Evolutionary conservation across 768 basidiomycete species (phyloP).

Genomic region (Cyathus striatus): DNA sequence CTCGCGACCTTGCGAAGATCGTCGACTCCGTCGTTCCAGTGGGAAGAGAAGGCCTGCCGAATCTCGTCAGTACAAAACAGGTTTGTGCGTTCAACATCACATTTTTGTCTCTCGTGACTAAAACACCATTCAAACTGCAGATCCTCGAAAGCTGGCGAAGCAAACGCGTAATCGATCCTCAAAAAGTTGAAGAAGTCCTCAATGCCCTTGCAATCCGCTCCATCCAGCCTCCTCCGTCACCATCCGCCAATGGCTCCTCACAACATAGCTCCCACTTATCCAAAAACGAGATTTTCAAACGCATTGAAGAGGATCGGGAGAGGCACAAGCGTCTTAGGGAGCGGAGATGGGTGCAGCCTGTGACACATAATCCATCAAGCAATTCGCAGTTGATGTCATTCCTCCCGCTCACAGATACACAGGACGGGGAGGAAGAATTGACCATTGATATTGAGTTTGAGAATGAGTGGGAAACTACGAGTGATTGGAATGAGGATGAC

Average conservation of each 20-base stretch:
- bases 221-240: slow-evolving; percentile 6
- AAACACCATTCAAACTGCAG: slow-evolving; percentile 28
- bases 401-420: slow-evolving; percentile 48
- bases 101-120: no score
- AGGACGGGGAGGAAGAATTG: slow-evolving; percentile 52
- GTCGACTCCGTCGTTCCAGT: slow-evolving; percentile 85
- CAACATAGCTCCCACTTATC: slow-evolving; percentile 30
- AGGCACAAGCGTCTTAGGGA: slow-evolving; percentile 90
- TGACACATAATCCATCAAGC: slow-evolving; percentile 45
- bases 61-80: slow-evolving; percentile 84
- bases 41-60: slow-evolving; percentile 82
- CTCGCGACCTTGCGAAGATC: slow-evolving; percentile 73
- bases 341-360: slow-evolving; percentile 85
- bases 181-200: slow-evolving; percentile 69
- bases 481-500: slow-evolving; percentile 89
- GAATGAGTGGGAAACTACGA: slow-evolving; percentile 86
- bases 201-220: slow-evolving; percentile 45
- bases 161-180: slow-evolving; percentile 79
- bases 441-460: slow-evolving; percentile 81
- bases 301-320: slow-evolving; percentile 90
- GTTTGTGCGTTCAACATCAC: slow-evolving; percentile 31
- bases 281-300: slow-evolving; percentile 69
- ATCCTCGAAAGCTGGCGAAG: slow-evolving; percentile 90
- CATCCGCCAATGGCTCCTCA: slow-evolving; percentile 3
- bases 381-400: slow-evolving; percentile 51